These are phyloP conservation scores for Ustilago vetiveriae DNA, from an alignment of 1,284 basidiomycete species.

Conservation along the genomic window DNA sequence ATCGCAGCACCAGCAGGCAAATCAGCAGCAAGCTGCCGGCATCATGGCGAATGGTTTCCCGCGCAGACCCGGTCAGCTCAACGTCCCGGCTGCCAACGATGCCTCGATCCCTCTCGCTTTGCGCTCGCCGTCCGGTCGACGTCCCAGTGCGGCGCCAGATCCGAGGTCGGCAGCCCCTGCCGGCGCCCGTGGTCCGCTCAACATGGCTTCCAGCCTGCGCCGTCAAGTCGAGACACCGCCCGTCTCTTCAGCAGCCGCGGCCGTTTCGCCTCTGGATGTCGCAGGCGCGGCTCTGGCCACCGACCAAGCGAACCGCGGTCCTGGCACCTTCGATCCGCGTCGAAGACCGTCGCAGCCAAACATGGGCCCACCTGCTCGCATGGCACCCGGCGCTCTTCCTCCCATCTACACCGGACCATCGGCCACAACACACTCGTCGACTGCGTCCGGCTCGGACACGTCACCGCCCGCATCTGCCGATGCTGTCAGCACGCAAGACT, in stretches of 20 bases:
- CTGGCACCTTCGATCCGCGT: slow-evolving; percentile 39
- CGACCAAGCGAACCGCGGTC: slow-evolving; percentile 15
- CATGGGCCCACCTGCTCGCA: slow-evolving; percentile 11
- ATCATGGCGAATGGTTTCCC: neutral
- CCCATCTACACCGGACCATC: slow-evolving; percentile 29
- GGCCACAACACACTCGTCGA: neutral
- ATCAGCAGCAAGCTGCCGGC: slow-evolving; percentile 1
- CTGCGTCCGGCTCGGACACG: slow-evolving; percentile 19
- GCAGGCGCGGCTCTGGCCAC: slow-evolving; percentile 18
- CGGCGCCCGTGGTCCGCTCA: slow-evolving; percentile 20
- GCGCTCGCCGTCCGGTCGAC: slow-evolving; percentile 50
- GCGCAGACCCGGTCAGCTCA: slow-evolving; percentile 32
- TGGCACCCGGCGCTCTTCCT: slow-evolving; percentile 23
- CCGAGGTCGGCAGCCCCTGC: slow-evolving; percentile 25
- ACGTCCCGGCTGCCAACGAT: slow-evolving; percentile 24
- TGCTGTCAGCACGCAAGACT: slow-evolving; percentile 19
- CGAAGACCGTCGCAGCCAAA: slow-evolving; percentile 29
- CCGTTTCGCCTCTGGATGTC: slow-evolving; percentile 27
- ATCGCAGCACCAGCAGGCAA: slow-evolving; percentile 3
- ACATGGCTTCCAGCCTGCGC: slow-evolving; percentile 55
- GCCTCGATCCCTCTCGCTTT: slow-evolving; percentile 39
- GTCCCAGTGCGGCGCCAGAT: slow-evolving; percentile 55
- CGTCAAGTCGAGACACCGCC: slow-evolving; percentile 54
- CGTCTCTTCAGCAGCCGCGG: slow-evolving; percentile 3
- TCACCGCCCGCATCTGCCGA: slow-evolving; percentile 31